phyloP scores from a whole-genome alignment of 2,329 filamentous ascomycete species.

The Westerdykella aurantiaca region DNA sequence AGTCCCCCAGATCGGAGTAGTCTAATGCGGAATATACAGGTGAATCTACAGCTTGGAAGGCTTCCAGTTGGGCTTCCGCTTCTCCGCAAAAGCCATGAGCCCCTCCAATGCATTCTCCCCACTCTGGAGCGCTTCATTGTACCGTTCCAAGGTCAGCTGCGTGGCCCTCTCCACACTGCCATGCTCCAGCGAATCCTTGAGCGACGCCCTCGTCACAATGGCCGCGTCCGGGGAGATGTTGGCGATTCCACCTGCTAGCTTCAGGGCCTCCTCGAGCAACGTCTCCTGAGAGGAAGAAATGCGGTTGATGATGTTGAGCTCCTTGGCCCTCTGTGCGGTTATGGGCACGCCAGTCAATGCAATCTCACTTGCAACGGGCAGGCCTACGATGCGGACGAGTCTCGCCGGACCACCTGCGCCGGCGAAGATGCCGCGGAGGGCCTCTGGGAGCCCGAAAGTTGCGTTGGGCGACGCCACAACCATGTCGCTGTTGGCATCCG shows the following conservation, averaged over 20 bases:
- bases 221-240: constrained; percentile 35
- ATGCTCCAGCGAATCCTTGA: constrained; percentile 32
- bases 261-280: constrained; percentile 33
- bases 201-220: constrained; percentile 32
- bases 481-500: constrained; percentile 39
- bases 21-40: too few relatives aligned
- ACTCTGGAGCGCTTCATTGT: constrained; percentile 36
- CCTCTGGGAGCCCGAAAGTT: constrained; percentile 51
- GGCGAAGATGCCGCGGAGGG: constrained; percentile 50
- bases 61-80: constrained; percentile 47
- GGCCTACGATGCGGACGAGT: constrained; percentile 45
- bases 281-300: constrained; percentile 33
- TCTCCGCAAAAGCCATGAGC: constrained; percentile 48
- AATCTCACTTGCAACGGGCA: constrained; percentile 48
- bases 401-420: constrained; percentile 50
- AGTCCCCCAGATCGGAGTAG: too few relatives aligned
- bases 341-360: constrained; percentile 46
- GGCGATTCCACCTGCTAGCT: constrained; percentile 32
- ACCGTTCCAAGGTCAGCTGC: constrained; percentile 41
- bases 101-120: constrained; percentile 49
- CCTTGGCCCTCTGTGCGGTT: constrained; percentile 41
- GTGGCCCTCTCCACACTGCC: constrained; percentile 36
- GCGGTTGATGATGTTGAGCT: constrained; percentile 40
- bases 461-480: constrained; percentile 50
- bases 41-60: constrained; percentile 44